A percentile compares a stretch with the other conserved stretches of the same genome.
Conservation (phyloP, 768 basidiomycete genomes). For the Hortiboletus campestris region DNA sequence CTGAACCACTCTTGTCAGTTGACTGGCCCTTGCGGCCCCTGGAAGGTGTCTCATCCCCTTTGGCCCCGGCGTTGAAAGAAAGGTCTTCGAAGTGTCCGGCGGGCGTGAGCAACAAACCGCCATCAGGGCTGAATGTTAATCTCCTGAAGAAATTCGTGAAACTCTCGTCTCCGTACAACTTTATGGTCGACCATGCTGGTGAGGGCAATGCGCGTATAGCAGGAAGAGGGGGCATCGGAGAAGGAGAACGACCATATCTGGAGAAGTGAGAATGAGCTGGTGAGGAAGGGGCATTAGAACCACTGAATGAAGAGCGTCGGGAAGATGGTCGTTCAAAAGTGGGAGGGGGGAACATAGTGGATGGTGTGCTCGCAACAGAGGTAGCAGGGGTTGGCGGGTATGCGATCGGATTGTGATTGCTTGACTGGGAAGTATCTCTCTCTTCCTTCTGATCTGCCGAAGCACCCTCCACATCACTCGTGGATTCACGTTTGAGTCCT, state of each 20-base stretch:
- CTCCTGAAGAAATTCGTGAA: conserved; percentile 95
- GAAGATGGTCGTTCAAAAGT: conserved; percentile 66
- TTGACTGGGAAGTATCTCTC: conserved; percentile 26
- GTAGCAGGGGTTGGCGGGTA: conserved; percentile 62
- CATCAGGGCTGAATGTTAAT: conserved; percentile 92
- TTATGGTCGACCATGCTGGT: conserved; percentile 64
- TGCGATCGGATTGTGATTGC: conserved; percentile 31
- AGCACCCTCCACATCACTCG: conserved; percentile 72
- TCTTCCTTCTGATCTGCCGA: conserved; percentile 56
- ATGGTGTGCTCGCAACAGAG: conserved; percentile 67
- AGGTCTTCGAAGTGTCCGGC: conserved; percentile 98
- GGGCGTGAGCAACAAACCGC: conserved; percentile 88
- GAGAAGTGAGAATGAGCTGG: conserved; percentile 54
- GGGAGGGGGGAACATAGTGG: conserved; percentile 41
- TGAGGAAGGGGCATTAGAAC: conserved; percentile 76
- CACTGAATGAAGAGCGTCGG: conserved; percentile 65
- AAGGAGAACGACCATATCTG: conserved; percentile 79
- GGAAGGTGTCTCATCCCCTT: conserved; percentile 42
- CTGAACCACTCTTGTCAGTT: conserved; percentile 28
- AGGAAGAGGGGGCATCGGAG: conserved; percentile 89
- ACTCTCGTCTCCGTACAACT: conserved; percentile 93
- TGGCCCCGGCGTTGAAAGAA: conserved; percentile 42
- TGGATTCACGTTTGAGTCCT: conserved; percentile 67
- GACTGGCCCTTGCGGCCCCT: conserved; percentile 62
- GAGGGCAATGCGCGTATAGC: conserved; percentile 78